Percentiles rank a stretch among this genome's conserved stretches.
phyloP scores from a whole-genome alignment of 352 stramenopile genomes.

The Pythium brachiatum region DNA sequence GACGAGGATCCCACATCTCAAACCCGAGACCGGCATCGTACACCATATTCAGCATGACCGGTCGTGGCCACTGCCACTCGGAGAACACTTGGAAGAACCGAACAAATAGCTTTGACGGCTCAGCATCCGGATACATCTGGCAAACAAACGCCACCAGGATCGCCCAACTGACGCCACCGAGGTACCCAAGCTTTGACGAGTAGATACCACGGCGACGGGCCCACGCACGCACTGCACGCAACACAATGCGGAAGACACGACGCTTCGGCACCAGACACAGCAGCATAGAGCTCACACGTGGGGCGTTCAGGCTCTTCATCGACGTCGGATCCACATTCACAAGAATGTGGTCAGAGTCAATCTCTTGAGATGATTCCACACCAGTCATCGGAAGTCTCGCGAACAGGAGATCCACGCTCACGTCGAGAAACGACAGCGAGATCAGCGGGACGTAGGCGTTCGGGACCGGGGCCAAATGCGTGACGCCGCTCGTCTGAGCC shows the following conservation, averaged over 20 bases:
- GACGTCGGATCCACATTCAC: slow-evolving; percentile 91
- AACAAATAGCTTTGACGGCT: slow-evolving; percentile 72
- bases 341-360: slow-evolving; percentile 87
- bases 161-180: slow-evolving; percentile 98
- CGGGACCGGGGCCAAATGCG: slow-evolving; percentile 75
- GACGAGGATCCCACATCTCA: slow-evolving; percentile 87
- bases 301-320: slow-evolving; percentile 94
- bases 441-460: slow-evolving; percentile 93
- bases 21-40: slow-evolving; percentile 79
- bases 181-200: slow-evolving; percentile 95
- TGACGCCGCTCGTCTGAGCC: slow-evolving; percentile 59
- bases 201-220: slow-evolving; percentile 93
- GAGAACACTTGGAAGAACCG: slow-evolving; percentile 85
- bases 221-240: slow-evolving; percentile 75
- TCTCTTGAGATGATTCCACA: slow-evolving; percentile 73
- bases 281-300: slow-evolving; percentile 95
- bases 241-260: slow-evolving; percentile 85
- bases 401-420: slow-evolving; percentile 93
- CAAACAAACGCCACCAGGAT: slow-evolving; percentile 96
- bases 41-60: slow-evolving; percentile 84
- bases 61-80: slow-evolving; percentile 80
- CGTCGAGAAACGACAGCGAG: slow-evolving; percentile 84
- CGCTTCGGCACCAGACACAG: slow-evolving; percentile 89
- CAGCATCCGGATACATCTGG: slow-evolving; percentile 80
- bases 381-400: slow-evolving; percentile 59